Conservation (phyloP, 495 filamentous ascomycete species). For the Xylaria grammica region DNA sequence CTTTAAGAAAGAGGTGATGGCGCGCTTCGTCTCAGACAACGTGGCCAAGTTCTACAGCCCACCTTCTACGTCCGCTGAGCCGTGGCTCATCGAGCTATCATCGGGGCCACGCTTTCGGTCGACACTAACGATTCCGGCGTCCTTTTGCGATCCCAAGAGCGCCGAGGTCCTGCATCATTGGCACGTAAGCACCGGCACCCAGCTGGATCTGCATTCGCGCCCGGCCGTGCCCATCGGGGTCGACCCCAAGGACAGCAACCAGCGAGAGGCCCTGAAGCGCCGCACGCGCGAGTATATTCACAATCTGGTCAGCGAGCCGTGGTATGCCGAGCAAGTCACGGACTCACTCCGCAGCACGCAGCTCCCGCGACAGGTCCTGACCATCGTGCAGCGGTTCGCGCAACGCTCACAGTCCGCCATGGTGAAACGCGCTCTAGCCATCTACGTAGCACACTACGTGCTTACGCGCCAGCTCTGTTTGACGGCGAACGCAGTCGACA, state of each 20-base stretch:
- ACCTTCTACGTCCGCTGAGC: conserved; percentile 18
- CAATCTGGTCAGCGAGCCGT: conserved; percentile 45
- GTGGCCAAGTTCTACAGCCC: conserved; percentile 43
- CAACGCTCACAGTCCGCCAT: conserved; percentile 40
- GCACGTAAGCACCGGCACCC: conserved; percentile 39
- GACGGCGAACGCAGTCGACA: conserved; percentile 41
- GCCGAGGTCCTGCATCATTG: conserved; percentile 52
- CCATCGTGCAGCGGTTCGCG: conserved; percentile 48
- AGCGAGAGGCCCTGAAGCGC: conserved; percentile 46
- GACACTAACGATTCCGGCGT: conserved; percentile 45
- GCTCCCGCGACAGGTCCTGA: conserved; percentile 47
- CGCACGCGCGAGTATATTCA: conserved; percentile 49
- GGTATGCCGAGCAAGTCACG: conserved; percentile 52
- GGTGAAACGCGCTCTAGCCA: conserved; percentile 50
- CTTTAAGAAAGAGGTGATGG: conserved; percentile 50
- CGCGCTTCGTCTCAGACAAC: conserved; percentile 48
- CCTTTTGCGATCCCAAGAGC: conserved; percentile 53
- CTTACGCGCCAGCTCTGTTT: conserved; percentile 55
- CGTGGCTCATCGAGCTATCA: conserved; percentile 48
- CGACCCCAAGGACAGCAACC: conserved; percentile 37
- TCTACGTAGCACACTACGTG: conserved; percentile 59
- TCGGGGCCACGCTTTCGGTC: conserved; percentile 46
- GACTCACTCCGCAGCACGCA: conserved; percentile 45
- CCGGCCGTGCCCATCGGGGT: conserved; percentile 53
- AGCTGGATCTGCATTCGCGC: conserved; percentile 41